Conservation (phyloP, 371 early-diverging fungal genomes). For the Mucor piriformis region DNA sequence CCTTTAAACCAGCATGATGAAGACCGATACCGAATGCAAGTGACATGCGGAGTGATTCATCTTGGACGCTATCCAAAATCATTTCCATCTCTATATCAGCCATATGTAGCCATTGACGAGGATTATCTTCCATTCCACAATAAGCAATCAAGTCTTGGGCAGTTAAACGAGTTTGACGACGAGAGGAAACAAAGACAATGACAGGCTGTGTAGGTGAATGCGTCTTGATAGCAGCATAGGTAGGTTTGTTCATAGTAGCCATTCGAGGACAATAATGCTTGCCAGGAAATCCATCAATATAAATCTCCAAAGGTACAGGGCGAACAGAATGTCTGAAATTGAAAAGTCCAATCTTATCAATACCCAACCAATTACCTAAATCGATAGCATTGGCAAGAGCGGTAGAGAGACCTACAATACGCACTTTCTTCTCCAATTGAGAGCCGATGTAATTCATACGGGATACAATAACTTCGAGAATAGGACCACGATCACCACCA, state of each 20-base stretch:
- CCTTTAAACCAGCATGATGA: conserved; percentile 97
- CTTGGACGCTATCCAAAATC: conserved; percentile 69
- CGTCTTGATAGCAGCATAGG: conserved; percentile 89
- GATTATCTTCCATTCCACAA: conserved; percentile 91
- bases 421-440: conserved; percentile 69
- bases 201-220: conserved; percentile 93
- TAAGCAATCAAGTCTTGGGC: conserved; percentile 93
- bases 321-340: conserved; percentile 96
- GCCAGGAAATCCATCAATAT: conserved; percentile 96
- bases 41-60: conserved; percentile 75
- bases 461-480: conserved; percentile 97
- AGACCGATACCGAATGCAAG: conserved; percentile 97
- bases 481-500: conserved; percentile 96
- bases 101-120: conserved; percentile 89
- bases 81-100: conserved; percentile 80
- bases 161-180: conserved; percentile 92
- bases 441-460: conserved; percentile 94
- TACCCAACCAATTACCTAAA: conserved; percentile 96
- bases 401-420: conserved; percentile 97
- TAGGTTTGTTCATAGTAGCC: conserved; percentile 97
- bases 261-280: conserved; percentile 95
- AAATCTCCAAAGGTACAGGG: conserved; percentile 94
- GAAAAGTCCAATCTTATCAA: conserved; percentile 81
- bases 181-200: conserved; percentile 96
- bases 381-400: conserved; percentile 98